These are phyloP conservation scores for Colletotrichum theobromicola DNA, from an alignment of 2,329 filamentous ascomycete genomes.

Conservation along the genomic window DNA sequence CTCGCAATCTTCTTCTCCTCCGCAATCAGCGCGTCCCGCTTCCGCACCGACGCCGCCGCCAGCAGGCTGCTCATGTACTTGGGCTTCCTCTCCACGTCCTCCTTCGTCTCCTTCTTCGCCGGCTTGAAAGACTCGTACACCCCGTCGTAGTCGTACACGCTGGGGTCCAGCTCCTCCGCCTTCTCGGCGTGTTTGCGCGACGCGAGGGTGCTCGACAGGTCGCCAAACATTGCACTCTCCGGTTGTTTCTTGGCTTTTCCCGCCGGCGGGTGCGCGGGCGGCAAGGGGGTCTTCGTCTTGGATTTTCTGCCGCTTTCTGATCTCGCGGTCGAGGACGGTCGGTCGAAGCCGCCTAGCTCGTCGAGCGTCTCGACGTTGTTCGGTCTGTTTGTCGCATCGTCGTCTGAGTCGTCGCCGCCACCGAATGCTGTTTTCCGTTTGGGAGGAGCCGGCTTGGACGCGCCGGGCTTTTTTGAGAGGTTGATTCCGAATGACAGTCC, in stretches of 20 bases:
- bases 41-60: conserved; percentile 75
- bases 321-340: conserved; percentile 27
- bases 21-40: conserved; percentile 78
- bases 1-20: conserved; percentile 81
- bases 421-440: conserved; percentile 65
- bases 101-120: conserved; percentile 59
- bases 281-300: conserved; percentile 36
- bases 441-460: conserved; percentile 52
- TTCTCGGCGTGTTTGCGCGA: conserved; percentile 69
- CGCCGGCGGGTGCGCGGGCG: conserved; percentile 45
- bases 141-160: conserved; percentile 85
- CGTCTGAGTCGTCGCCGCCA: conserved; percentile 62
- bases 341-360: conserved; percentile 59
- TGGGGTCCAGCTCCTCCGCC: conserved; percentile 71
- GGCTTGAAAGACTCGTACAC: conserved; percentile 81
- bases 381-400: conserved; percentile 43
- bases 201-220: conserved; percentile 69
- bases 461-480: conserved; percentile 60
- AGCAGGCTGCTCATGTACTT: conserved; percentile 82
- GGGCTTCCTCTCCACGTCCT: conserved; percentile 66
- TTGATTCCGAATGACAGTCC: conserved; percentile 62
- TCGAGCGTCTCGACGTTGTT: conserved; percentile 61
- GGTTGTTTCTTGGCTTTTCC: conserved; percentile 45
- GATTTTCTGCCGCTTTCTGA: conserved; percentile 32
- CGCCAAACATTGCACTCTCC: conserved; percentile 58